These are phyloP conservation scores for Leccinum huronense DNA, from an alignment of 1,284 basidiomycete genomes.

Conservation along the genomic window DNA sequence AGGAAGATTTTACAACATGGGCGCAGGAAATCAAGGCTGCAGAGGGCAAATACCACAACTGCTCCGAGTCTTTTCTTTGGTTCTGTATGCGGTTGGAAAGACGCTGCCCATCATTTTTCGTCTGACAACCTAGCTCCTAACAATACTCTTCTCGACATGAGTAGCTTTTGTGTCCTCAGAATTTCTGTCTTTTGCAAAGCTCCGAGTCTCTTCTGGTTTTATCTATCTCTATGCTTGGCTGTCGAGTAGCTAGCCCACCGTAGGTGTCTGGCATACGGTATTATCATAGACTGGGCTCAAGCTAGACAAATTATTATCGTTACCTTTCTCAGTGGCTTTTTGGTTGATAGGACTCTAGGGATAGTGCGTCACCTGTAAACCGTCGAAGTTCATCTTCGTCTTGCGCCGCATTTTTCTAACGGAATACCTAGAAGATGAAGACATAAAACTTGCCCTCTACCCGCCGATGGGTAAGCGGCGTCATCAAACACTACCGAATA, in stretches of 20 bases:
- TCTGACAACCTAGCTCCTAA: no score
- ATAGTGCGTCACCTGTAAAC: constrained; percentile 7
- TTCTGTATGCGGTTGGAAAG: constrained; percentile 8
- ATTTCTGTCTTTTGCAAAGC: no score
- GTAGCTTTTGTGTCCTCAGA: no score
- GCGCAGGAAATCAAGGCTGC: not conserved
- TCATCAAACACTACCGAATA: constrained; percentile 34
- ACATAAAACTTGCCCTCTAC: constrained; percentile 29
- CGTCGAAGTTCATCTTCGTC: constrained; percentile 3
- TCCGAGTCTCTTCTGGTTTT: no score
- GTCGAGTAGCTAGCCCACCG: no score
- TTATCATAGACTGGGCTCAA: no score
- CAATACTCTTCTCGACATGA: no score
- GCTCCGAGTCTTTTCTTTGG: constrained; percentile 5
- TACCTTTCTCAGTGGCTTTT: no score
- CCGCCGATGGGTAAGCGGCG: constrained; percentile 38
- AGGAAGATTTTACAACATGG: not conserved
- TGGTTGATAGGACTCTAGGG: not conserved
- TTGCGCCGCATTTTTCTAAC: constrained; percentile 22
- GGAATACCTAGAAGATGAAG: constrained; percentile 23
- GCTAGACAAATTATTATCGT: no score
- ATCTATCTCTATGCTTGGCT: no score
- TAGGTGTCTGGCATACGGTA: no score
- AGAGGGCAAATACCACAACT: constrained; percentile 5
- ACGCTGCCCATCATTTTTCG: not conserved